These are phyloP conservation scores for Neurospora sp. DNA, from an alignment of 495 filamentous ascomycete genomes.

Conservation along the genomic window DNA sequence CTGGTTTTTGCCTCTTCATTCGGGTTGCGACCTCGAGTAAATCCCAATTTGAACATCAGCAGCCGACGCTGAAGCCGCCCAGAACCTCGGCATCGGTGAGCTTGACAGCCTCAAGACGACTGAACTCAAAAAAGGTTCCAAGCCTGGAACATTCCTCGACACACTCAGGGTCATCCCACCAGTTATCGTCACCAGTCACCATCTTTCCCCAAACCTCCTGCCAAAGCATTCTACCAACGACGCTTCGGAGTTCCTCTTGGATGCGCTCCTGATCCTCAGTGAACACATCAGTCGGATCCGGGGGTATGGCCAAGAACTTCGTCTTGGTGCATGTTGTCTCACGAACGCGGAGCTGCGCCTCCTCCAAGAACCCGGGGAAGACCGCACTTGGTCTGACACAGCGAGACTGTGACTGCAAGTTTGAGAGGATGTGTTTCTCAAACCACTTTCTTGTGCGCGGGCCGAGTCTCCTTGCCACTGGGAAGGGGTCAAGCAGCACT, in stretches of 20 bases:
- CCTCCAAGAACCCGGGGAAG: slow-evolving; percentile 34
- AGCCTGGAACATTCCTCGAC: slow-evolving; percentile 35
- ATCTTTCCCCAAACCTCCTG: slow-evolving; percentile 37
- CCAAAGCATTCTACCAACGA: slow-evolving; percentile 33
- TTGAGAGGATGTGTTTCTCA: slow-evolving; percentile 35
- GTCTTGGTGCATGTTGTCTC: slow-evolving; percentile 25
- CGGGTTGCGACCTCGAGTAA: background rate
- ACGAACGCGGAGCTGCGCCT: slow-evolving; percentile 24
- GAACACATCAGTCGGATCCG: slow-evolving; percentile 2
- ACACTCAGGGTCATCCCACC: slow-evolving; percentile 41
- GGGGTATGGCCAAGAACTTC: slow-evolving; percentile 23
- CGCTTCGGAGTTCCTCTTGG: slow-evolving; percentile 25
- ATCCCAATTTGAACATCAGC: background rate
- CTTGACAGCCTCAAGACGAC: slow-evolving; percentile 36
- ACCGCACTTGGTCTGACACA: slow-evolving; percentile 33
- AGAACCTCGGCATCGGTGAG: background rate
- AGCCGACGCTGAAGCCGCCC: background rate
- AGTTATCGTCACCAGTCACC: slow-evolving; percentile 34
- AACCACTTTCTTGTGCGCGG: slow-evolving; percentile 38
- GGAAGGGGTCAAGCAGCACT: slow-evolving; percentile 37
- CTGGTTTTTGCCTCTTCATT: background rate
- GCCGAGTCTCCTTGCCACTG: slow-evolving; percentile 31
- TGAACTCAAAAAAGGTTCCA: slow-evolving; percentile 39
- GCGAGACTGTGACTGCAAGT: slow-evolving; percentile 34
- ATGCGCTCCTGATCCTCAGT: slow-evolving; percentile 5